Conservation (phyloP, 208 protist genomes). For the Trichomonas gallinae region DNA sequence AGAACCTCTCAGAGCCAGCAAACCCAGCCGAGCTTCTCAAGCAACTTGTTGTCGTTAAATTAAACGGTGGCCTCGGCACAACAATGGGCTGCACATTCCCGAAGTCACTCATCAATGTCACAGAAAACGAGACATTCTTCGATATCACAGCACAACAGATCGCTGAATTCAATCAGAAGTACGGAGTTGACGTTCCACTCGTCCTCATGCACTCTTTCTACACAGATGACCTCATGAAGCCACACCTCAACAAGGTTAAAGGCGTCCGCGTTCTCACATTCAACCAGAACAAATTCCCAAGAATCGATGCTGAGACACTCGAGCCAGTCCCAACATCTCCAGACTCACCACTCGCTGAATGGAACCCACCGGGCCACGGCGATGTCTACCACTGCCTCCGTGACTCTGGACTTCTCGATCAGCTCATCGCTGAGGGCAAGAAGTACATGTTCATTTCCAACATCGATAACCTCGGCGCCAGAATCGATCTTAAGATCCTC, state of each 20-base stretch:
- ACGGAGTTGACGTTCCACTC: slow-evolving; percentile 68
- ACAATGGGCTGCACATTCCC: slow-evolving; percentile 70
- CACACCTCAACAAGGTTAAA: neutral
- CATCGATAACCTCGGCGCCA: slow-evolving; percentile 92
- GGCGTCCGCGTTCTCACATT: neutral
- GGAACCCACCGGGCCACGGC: slow-evolving; percentile 96
- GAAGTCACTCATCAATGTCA: slow-evolving; percentile 70
- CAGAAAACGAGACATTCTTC: slow-evolving; percentile 78
- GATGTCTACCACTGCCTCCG: slow-evolving; percentile 83
- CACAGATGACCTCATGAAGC: slow-evolving; percentile 50
- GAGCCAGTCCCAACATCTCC: neutral
- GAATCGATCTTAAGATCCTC: slow-evolving; percentile 50
- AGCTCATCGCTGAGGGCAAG: slow-evolving; percentile 48
- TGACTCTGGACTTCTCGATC: slow-evolving; percentile 57
- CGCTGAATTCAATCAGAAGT: slow-evolving; percentile 39
- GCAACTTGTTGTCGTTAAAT: slow-evolving; percentile 72
- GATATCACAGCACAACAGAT: slow-evolving; percentile 83
- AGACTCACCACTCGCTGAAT: slow-evolving; percentile 44
- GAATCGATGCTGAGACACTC: slow-evolving; percentile 7
- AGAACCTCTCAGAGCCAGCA: neutral
- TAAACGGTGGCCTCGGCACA: slow-evolving; percentile 83
- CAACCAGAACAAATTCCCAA: slow-evolving; percentile 21
- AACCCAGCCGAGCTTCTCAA: neutral
- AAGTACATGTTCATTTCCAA: slow-evolving; percentile 96
- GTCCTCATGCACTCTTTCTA: slow-evolving; percentile 97